Evolutionary conservation across 2,329 filamentous ascomycete genomes (phyloP).

Genomic region (Myrmaecium sp.): DNA sequence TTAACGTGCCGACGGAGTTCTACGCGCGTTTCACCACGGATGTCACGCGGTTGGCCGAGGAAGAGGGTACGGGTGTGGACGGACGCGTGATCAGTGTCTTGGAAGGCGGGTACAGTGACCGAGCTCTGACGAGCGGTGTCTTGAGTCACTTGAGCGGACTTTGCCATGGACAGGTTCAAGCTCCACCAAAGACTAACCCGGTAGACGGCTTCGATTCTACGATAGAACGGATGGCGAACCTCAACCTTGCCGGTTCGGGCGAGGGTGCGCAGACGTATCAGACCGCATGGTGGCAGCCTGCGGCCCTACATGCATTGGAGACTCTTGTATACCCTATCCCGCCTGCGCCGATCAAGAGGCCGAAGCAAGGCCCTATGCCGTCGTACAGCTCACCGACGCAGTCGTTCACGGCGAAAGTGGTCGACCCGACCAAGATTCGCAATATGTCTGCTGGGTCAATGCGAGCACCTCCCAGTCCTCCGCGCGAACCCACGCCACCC

Average conservation of each 20-base stretch:
- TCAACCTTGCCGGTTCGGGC: conserved; percentile 16
- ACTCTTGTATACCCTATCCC: conserved; percentile 16
- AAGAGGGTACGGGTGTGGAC: conserved; percentile 60
- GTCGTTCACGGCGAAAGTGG: conserved; percentile 66
- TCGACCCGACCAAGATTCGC: conserved; percentile 44
- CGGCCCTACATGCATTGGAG: conserved; percentile 15
- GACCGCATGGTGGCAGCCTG: conserved; percentile 27
- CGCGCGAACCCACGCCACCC: conserved; percentile 43
- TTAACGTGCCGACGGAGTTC: conserved; percentile 92
- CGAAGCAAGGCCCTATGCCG: conserved; percentile 44
- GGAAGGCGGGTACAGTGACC: conserved; percentile 90
- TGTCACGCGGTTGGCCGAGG: conserved; percentile 63
- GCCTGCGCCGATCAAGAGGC: conserved; percentile 35
- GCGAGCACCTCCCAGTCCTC: conserved; percentile 9
- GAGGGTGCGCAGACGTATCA: conserved; percentile 19
- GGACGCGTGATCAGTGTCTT: conserved; percentile 84
- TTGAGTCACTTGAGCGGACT: conserved; percentile 81
- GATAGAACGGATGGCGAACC: conserved; percentile 28
- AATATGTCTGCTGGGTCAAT: conserved; percentile 42
- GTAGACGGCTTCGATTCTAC: conserved; percentile 5
- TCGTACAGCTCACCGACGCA: conserved; percentile 81
- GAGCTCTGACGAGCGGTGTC: conserved; percentile 74
- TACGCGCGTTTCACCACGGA: conserved; percentile 84
- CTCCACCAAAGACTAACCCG: conserved; percentile 11
- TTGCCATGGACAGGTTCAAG: conserved; percentile 34